phyloP scores from a whole-genome alignment of 140 eudicot genomes.

The Eryngium alpinum region DNA sequence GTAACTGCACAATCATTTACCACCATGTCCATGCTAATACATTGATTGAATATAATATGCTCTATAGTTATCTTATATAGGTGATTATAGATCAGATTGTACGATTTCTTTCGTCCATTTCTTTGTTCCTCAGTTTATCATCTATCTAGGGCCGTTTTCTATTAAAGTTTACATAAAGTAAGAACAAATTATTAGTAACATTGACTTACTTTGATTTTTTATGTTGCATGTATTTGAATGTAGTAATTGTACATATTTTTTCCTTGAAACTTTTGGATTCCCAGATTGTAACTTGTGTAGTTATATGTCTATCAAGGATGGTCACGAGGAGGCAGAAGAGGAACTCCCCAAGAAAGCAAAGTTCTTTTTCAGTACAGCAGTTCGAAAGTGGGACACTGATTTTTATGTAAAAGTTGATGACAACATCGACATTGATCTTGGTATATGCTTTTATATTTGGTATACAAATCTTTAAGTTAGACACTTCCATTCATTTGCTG shows the following conservation, averaged over 20 bases:
- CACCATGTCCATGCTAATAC: not conserved
- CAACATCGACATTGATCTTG: constrained; percentile 66
- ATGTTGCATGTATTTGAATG: not conserved
- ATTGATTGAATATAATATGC: not conserved
- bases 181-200: too few relatives aligned
- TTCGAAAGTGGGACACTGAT: constrained; percentile 93
- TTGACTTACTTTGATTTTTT: not conserved
- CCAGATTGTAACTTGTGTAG: not conserved
- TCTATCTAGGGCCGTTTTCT: not conserved
- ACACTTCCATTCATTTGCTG: not conserved
- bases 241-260: not conserved
- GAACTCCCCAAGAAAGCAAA: constrained; percentile 84
- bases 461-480: constrained; percentile 3
- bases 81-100: not conserved
- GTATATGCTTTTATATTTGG: constrained; percentile 25
- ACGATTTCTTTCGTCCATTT: too few relatives aligned
- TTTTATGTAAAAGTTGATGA: constrained; percentile 88
- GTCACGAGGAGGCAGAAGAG: constrained; percentile 90
- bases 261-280: not conserved
- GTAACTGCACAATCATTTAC: not conserved
- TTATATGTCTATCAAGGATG: constrained; percentile 45
- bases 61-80: not conserved
- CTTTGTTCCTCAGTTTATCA: not conserved
- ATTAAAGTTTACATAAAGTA: not conserved
- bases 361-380: constrained; percentile 79